Evolutionary conservation across 805 yeast species (phyloP), one percentile per base, ranked within the genome.

Genomic region (Wickerhamomyces bovis): DNA sequence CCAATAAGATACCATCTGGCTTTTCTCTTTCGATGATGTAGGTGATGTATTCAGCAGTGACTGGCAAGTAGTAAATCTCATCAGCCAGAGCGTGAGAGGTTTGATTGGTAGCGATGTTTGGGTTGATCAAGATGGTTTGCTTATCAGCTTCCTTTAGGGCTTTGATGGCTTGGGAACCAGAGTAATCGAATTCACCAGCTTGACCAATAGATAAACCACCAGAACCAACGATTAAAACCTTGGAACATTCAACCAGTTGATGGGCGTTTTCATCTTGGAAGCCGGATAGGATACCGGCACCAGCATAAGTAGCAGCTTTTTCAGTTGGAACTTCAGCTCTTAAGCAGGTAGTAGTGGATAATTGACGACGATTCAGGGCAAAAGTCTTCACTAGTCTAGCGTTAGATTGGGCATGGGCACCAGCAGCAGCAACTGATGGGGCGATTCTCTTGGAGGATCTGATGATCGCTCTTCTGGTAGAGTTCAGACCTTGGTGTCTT

Each of bases 181-280:
- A 85, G 68, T 92, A 92, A 69, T 92, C 98, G 61, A 92, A 92
- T 71, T 92, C 98, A 61, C 98, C 98, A 44, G 98, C 98, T 71
- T 92, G 98, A 50, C 98, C 98, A 65, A 92, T 92, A 45, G 96
- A 86, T 47, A 92, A 75, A 44, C 98, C 99, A 62, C 99, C 99
- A 8, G 98, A 92, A 11, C 99, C 99, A 63, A 92, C 86, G 45
- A 92, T 87, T 47, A 92, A 76, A 8, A 94, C 98, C 60, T 86
- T 86, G 52, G 81, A 72, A 26, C 89, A 96, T 51, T 89, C 95
- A 39, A 88, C 96, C 44, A 89, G 71, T 50, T 78, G 70, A 46
- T 78, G 80, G 40, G 80, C 78, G 53, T 81, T 73, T 51, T 81
- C 83, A 55, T 77, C 83, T 21, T 69, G 70, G 64, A 80, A 79